phyloP scores from a whole-genome alignment of 139 green algal genomes.

The Chlorella ohadii region DNA sequence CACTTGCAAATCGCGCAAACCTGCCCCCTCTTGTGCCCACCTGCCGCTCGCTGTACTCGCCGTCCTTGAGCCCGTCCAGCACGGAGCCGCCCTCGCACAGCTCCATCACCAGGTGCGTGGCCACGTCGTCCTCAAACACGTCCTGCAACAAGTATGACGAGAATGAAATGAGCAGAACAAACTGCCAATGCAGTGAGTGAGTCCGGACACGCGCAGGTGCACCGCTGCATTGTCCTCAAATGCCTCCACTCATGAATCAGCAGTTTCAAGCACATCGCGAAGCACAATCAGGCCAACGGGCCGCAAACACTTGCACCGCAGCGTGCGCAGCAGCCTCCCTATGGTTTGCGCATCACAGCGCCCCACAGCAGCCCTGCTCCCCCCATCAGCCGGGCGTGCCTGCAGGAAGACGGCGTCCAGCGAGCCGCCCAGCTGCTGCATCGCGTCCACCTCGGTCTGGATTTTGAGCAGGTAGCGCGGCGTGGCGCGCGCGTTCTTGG shows the following conservation, averaged over 20 bases:
- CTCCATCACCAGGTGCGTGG: conserved; percentile 92
- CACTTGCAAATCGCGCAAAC: too few relatives aligned
- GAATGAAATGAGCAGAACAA: neutral
- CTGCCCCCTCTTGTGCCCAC: too few relatives aligned
- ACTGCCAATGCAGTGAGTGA: too few relatives aligned
- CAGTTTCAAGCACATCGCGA: too few relatives aligned
- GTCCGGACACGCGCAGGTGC: neutral
- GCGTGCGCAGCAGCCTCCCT: too few relatives aligned
- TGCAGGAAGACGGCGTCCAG: conserved; percentile 86
- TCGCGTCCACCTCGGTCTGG: conserved; percentile 92
- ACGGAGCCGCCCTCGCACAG: conserved; percentile 84
- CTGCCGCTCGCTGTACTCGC: conserved; percentile 66
- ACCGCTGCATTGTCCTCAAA: too few relatives aligned
- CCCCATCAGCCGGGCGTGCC: conserved; percentile 45
- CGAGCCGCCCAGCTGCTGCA: conserved; percentile 87
- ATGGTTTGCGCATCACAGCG: neutral
- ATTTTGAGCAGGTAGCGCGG: conserved; percentile 94
- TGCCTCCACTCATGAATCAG: too few relatives aligned
- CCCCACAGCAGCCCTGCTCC: neutral
- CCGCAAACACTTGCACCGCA: too few relatives aligned
- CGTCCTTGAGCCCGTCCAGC: conserved; percentile 67
- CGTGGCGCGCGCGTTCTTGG: conserved; percentile 77
- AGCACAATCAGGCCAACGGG: too few relatives aligned
- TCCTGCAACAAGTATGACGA: conserved; percentile 43
- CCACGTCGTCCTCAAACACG: conserved; percentile 81